Evolutionary conservation across 306 rosid genomes (phyloP).

Genomic region (Gleditsia sinensis): DNA sequence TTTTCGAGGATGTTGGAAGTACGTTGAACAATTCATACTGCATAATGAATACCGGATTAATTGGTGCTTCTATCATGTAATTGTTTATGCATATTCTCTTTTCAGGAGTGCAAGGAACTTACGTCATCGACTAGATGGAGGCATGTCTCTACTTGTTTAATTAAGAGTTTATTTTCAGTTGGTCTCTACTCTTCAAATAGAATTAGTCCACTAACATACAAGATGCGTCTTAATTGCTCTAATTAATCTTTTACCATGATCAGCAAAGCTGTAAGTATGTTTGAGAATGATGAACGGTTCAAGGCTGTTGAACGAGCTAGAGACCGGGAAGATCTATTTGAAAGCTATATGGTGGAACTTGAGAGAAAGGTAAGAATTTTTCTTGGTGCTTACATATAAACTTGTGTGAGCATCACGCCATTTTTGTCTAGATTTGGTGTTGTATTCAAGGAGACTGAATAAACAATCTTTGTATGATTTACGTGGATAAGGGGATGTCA

Average conservation of each 20-base stretch:
- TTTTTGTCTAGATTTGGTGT: constrained; percentile 34
- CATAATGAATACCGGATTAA: not conserved
- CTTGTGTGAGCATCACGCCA: constrained; percentile 11
- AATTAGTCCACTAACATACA: constrained; percentile 20
- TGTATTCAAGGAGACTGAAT: constrained; percentile 15
- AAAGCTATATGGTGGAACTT: constrained; percentile 96
- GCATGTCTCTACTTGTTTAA: constrained; percentile 42
- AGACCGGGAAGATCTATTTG: constrained; percentile 94
- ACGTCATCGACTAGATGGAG: constrained; percentile 95
- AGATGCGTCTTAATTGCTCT: constrained; percentile 29
- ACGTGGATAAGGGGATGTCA: not conserved
- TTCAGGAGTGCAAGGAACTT: constrained; percentile 93
- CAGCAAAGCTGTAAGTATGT: constrained; percentile 92
- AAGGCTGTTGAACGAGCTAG: constrained; percentile 86
- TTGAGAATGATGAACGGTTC: constrained; percentile 93
- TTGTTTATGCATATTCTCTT: constrained; percentile 29
- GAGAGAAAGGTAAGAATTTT: constrained; percentile 79
- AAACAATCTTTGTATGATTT: constrained; percentile 23
- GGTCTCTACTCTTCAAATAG: not conserved
- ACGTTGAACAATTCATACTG: constrained; percentile 43
- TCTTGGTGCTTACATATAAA: constrained; percentile 7
- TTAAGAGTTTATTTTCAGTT: constrained; percentile 19
- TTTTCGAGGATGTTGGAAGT: constrained; percentile 98
- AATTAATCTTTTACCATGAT: constrained; percentile 42
- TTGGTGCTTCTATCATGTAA: constrained; percentile 25